These are phyloP conservation scores for Cladochytrium tenue DNA, from an alignment of 371 early-diverging fungal genomes.

Conservation along the genomic window DNA sequence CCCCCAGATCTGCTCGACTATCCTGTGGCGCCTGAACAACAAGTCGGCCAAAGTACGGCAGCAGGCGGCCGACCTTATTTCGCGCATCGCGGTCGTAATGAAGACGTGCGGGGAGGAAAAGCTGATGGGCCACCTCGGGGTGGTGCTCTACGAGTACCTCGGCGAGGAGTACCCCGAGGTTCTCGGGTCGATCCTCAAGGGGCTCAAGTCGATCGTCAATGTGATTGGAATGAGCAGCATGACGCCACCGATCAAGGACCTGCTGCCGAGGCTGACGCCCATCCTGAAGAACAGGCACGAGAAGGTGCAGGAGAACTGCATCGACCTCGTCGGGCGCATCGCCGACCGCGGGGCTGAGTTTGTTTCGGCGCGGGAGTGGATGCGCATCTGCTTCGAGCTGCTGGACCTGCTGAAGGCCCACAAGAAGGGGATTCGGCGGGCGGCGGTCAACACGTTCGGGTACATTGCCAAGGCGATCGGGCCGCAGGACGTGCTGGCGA, in stretches of 20 bases:
- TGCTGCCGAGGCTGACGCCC: slow-evolving; percentile 93
- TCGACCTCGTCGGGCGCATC: slow-evolving; percentile 94
- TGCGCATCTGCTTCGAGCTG: slow-evolving; percentile 97
- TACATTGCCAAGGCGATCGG: slow-evolving; percentile 99
- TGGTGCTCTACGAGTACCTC: slow-evolving; percentile 92
- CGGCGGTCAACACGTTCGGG: slow-evolving; percentile 95
- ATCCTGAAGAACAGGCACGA: slow-evolving; percentile 97
- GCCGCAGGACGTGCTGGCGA: slow-evolving; percentile 97
- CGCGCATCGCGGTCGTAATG: slow-evolving; percentile 92
- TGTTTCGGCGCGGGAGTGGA: slow-evolving; percentile 98
- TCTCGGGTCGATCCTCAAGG: slow-evolving; percentile 89
- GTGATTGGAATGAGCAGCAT: slow-evolving; percentile 96
- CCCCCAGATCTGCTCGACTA: slow-evolving; percentile 88
- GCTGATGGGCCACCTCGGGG: slow-evolving; percentile 86
- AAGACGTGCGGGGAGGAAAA: slow-evolving; percentile 92
- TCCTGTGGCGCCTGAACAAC: slow-evolving; percentile 96
- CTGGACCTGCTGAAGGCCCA: slow-evolving; percentile 95
- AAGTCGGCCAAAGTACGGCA: slow-evolving; percentile 94
- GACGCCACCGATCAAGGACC: slow-evolving; percentile 97
- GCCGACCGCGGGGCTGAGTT: slow-evolving; percentile 97
- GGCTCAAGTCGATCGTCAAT: slow-evolving; percentile 88
- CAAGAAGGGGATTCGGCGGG: slow-evolving; percentile 92
- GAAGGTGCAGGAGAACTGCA: slow-evolving; percentile 89
- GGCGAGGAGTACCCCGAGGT: slow-evolving; percentile 99
- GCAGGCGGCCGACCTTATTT: slow-evolving; percentile 94